Base-by-base conservation (phyloP, 257 asterid genomes). In the Pogostemon cablin region DNA sequence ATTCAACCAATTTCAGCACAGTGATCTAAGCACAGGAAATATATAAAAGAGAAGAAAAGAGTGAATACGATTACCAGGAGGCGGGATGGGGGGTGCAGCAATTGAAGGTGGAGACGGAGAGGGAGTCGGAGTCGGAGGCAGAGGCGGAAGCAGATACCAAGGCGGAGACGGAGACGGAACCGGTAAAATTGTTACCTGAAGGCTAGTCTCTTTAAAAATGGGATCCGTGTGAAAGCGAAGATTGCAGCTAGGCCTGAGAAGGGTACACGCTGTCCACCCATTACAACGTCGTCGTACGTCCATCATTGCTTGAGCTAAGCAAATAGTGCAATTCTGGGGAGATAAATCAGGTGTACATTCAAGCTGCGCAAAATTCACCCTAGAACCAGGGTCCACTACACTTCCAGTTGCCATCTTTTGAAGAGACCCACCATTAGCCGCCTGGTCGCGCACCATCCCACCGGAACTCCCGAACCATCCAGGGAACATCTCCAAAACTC, bases 261-360 rank as follows among this genome's bases (percentile, higher is more conserved):
- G 56, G 47, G 76, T 37, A 4, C 67, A 52, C 52, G 81, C 82
- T 17, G 4, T 58, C 37, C 6, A 65, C 25, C 61, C 10, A 0
- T 71, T 25, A 25, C 32, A 49, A 32, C 78, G 62, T 2, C 35
- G 46, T 25, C 2, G 32, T 25, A 25, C 32, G 1, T 0, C 9
- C 0, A 72, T 68, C 6, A 81, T 32, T 11, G 32, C 32, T 25
- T 25, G 32, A 11, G 41, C 0, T 32, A 47, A 2, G 66, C 46
- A 15, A 72, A 77, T 6, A 4, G 78, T 0, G 10, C 42, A 6
- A 15, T 78, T 68, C 0, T 64, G 37, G 0, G 72, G 2, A 5
- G 77, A 72, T 52, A 81, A 65, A 66, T 81, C 83, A 20, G 86
- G 86, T 46, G 63, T 68, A 52, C 86, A 81, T 70, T 81, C 81